A percentile compares a stretch with the other conserved stretches of the same genome.
phyloP scores from a whole-genome alignment of 192 early-diverging fungal genomes.

The Geranomyces michiganensis region DNA sequence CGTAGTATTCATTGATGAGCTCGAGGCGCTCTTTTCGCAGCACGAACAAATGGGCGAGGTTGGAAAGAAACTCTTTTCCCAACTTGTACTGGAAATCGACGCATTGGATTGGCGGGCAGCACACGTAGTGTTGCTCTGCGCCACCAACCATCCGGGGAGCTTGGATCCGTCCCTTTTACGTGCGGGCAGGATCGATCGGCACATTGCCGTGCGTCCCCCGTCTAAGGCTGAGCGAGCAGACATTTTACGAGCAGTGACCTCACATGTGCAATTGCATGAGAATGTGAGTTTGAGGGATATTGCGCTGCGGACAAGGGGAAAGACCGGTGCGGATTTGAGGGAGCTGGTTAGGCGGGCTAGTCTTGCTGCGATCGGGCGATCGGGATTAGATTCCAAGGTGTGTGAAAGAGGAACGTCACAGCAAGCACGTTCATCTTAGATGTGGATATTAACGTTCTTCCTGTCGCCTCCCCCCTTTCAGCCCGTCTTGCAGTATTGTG shows the following conservation, averaged over 20 bases:
- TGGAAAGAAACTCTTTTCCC: slow-evolving; percentile 63
- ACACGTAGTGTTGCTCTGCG: slow-evolving; percentile 76
- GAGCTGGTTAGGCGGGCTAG: slow-evolving; percentile 63
- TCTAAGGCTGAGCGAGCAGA: slow-evolving; percentile 54
- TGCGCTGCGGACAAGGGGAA: slow-evolving; percentile 53
- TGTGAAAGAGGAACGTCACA: background rate
- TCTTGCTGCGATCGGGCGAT: slow-evolving; percentile 45
- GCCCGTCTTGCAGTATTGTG: slow-evolving; percentile 2
- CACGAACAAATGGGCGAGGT: slow-evolving; percentile 70
- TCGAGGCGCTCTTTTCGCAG: slow-evolving; percentile 84
- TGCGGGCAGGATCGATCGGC: slow-evolving; percentile 82
- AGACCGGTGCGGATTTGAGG: slow-evolving; percentile 71
- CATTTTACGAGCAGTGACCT: slow-evolving; percentile 63
- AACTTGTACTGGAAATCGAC: slow-evolving; percentile 81
- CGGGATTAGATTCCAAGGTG: slow-evolving; percentile 12
- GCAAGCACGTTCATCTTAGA: background rate
- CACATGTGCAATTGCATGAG: slow-evolving; percentile 36
- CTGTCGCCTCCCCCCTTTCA: too few species aligned
- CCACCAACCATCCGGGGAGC: slow-evolving; percentile 78
- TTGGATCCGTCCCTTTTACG: slow-evolving; percentile 80
- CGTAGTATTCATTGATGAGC: slow-evolving; percentile 92
- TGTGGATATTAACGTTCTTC: background rate
- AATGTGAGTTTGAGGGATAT: slow-evolving; percentile 46
- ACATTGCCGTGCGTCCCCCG: slow-evolving; percentile 73
- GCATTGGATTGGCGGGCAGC: slow-evolving; percentile 50